phyloP scores from a whole-genome alignment of 352 stramenopile species.

The Phytophthora aleatoria region DNA sequence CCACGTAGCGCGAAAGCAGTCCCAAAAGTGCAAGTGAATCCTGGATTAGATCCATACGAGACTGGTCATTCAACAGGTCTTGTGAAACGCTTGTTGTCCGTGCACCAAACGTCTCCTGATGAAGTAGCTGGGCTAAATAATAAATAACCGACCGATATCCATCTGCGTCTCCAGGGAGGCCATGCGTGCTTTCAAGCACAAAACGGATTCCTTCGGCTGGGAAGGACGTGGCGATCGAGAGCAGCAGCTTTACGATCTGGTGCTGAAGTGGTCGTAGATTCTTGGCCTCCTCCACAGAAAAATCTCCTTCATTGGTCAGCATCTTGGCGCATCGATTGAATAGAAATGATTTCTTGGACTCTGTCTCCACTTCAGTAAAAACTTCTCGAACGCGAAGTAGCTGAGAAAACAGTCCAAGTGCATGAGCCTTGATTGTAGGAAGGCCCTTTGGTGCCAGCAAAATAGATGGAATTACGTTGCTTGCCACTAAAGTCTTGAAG shows the following conservation, averaged over 20 bases:
- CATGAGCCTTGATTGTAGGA: constrained; percentile 38
- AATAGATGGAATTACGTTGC: constrained; percentile 58
- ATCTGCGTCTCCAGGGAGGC: constrained; percentile 48
- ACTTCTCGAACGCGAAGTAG: constrained; percentile 48
- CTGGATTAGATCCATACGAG: constrained; percentile 47
- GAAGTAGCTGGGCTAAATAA: constrained; percentile 62
- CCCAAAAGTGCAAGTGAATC: constrained; percentile 65
- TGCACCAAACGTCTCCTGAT: constrained; percentile 63
- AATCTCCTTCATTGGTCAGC: constrained; percentile 28
- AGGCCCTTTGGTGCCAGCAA: constrained; percentile 48
- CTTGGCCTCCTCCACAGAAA: constrained; percentile 18
- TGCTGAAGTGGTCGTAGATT: constrained; percentile 52
- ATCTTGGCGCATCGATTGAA: constrained; percentile 80
- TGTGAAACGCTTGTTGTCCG: constrained; percentile 35
- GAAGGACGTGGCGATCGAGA: constrained; percentile 58
- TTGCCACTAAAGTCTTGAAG: constrained; percentile 51
- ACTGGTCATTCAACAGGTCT: constrained; percentile 31
- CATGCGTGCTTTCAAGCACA: constrained; percentile 73
- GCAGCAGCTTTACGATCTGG: constrained; percentile 62
- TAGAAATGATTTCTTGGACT: constrained; percentile 59
- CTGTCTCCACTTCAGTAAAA: constrained; percentile 45
- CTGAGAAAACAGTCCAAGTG: constrained; percentile 45
- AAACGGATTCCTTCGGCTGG: constrained; percentile 69
- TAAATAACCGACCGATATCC: constrained; percentile 64
- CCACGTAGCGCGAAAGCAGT: constrained; percentile 70